Evolutionary conservation across 306 rosid genomes (phyloP).

Genomic region (Corylus avellana): DNA sequence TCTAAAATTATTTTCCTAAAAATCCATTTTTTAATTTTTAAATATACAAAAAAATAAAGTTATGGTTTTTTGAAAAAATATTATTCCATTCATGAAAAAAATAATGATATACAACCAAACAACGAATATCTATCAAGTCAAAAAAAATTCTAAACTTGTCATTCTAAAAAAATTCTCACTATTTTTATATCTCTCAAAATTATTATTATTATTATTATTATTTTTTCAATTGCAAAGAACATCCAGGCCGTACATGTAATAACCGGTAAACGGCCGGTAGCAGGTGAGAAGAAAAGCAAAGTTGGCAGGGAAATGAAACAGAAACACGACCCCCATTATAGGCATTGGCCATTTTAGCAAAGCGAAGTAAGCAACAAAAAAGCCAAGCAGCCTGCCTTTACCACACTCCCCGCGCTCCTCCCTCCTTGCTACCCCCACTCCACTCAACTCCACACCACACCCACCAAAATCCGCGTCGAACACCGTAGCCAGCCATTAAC

Average conservation of each 20-base stretch:
- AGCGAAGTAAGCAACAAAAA: conserved; percentile 29
- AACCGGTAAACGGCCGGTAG: conserved; percentile 47
- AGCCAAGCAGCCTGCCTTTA: not conserved
- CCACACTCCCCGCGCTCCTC: not conserved
- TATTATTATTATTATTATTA: no score
- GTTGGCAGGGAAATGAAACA: conserved; percentile 15
- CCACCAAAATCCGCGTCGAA: not conserved
- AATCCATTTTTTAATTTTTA: no score
- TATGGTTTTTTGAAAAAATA: no score
- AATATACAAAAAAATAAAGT: no score
- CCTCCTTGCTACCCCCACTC: not conserved
- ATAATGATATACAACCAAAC: no score
- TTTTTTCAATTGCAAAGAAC: no score
- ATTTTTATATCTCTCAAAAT: no score
- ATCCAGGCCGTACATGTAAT: not conserved
- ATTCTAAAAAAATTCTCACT: no score
- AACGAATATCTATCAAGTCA: no score
- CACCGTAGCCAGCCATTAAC: not conserved
- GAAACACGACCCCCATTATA: conserved; percentile 37
- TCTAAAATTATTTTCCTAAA: no score
- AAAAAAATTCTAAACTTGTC: no score
- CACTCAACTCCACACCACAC: not conserved
- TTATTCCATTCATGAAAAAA: no score
- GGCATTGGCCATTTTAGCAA: conserved; percentile 12
- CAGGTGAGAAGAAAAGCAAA: conserved; percentile 29